Conservation (phyloP, 2,329 filamentous ascomycete genomes). For the Paraphaeosphaeria sporulosa region DNA sequence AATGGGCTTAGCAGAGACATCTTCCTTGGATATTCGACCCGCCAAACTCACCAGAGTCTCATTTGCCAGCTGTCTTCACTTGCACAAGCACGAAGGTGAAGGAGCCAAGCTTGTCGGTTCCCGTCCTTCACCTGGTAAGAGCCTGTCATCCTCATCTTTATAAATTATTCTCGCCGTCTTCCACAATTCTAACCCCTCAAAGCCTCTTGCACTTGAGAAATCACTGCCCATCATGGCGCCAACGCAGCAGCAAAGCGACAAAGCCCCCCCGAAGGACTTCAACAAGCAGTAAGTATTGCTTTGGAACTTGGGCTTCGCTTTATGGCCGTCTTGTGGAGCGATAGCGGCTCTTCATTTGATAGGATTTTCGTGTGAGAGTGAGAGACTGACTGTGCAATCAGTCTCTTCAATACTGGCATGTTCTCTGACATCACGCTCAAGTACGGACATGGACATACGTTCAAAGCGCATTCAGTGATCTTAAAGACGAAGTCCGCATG, state of each 20-base stretch:
- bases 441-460: neutral
- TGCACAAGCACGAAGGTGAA: too few species aligned
- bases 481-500: neutral
- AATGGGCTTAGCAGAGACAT: too few species aligned
- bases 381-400: neutral
- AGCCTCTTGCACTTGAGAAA: neutral
- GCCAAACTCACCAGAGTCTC: too few species aligned
- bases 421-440: conserved; percentile 10
- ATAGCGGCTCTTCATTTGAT: neutral
- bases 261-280: neutral
- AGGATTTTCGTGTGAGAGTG: neutral
- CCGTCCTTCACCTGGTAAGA: neutral
- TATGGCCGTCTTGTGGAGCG: too few species aligned
- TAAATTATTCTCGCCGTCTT: neutral
- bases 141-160: neutral
- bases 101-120: too few species aligned
- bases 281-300: neutral
- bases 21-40: too few species aligned
- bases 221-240: neutral
- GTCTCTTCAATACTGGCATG: conserved; percentile 10
- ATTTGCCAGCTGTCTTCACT: too few species aligned
- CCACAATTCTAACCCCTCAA: neutral
- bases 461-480: conserved; percentile 2
- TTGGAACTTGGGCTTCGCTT: neutral
- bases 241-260: neutral